Base-by-base conservation (phyloP, 768 basidiomycete species). In the Pleurotus sapidus region DNA sequence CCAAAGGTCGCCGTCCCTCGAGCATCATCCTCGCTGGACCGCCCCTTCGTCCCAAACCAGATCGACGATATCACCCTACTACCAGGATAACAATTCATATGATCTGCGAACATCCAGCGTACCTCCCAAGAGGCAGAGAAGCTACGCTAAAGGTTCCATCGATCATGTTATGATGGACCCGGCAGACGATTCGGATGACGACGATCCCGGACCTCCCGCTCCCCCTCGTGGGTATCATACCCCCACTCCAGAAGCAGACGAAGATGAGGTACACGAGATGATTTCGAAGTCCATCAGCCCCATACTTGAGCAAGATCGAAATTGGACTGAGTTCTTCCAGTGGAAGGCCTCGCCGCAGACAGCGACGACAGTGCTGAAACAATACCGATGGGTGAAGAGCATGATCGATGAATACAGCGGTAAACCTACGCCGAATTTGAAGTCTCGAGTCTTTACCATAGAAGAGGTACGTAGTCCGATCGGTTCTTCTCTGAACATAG, bases 331-430 rank as follows among this genome's bases (percentile, higher is more conserved):
- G 8, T 85, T 80, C 62, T 83, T 80, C 66, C 67, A 58, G 54
- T 27, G 24, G 56, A 60, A 72, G 57, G 72, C 73, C 5, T 75
- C 72, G 55, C 76, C 71, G 7, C 74, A 73, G 37, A 71, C 73
- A 9, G 71, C 76, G 8, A 67, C 71, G 7, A 77, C 76, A 42
- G 67, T 81, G 30, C 55, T 83, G 56, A 70, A 72, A 39, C 80
- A 82, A 62, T 89, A 83, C 59, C 64, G 65, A 14, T 80, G 84
- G 63, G 76, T 88, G 42, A 76, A 83, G 59, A 65, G 74, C 30
- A 74, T 79, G 67, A 67, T 82, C 27, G 76, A 81, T 49, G 70
- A 74, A 48, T 79, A 74, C 62, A 73, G 70, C 5, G 81, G 80
- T 40, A 68, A 68, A 54, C 42, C 42, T 45, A 65, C 56, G 53